Percentiles rank a stretch among this genome's conserved stretches.
These are phyloP conservation scores for Globisporangium rhizosaccharum DNA, from an alignment of 352 stramenopile genomes.

Conservation along the genomic window DNA sequence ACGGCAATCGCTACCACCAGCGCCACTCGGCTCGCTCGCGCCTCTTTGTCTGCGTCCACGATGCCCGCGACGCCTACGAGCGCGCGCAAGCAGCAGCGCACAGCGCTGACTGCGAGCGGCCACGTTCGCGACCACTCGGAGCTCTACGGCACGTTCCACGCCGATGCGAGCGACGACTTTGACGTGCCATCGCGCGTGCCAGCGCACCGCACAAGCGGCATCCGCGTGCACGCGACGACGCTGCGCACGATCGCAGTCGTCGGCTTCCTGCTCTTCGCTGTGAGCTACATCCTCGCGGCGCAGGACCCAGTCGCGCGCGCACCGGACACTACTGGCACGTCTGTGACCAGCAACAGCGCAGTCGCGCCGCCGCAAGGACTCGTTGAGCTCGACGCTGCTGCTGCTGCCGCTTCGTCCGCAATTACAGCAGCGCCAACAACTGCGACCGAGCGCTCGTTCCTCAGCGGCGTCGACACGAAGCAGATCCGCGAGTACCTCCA, in stretches of 20 bases:
- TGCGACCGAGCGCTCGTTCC: conserved; percentile 10
- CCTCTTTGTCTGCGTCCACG: neutral
- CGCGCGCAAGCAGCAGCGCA: conserved; percentile 6
- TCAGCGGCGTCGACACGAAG: conserved; percentile 22
- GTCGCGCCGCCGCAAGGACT: neutral
- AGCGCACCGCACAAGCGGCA: neutral
- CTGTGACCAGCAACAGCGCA: neutral
- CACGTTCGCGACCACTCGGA: conserved; percentile 11
- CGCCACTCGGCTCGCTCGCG: neutral
- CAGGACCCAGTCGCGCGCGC: conserved; percentile 2
- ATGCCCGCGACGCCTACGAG: conserved; percentile 5
- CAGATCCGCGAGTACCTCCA: conserved; percentile 38
- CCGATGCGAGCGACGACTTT: conserved; percentile 2
- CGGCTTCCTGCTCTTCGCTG: conserved; percentile 26
- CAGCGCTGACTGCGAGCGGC: conserved; percentile 1
- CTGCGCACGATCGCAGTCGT: conserved; percentile 22
- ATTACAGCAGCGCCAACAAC: neutral
- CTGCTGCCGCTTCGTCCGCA: neutral
- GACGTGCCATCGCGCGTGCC: conserved; percentile 4
- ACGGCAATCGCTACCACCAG: neutral
- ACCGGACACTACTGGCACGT: neutral
- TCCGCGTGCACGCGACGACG: conserved; percentile 5
- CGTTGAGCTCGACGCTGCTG: neutral
- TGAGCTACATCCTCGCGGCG: conserved; percentile 22
- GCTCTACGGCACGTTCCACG: conserved; percentile 48